Evolutionary conservation across 768 basidiomycete genomes (phyloP), one percentile per base, ranked within the genome.

Genomic region (Artomyces pyxidatus): DNA sequence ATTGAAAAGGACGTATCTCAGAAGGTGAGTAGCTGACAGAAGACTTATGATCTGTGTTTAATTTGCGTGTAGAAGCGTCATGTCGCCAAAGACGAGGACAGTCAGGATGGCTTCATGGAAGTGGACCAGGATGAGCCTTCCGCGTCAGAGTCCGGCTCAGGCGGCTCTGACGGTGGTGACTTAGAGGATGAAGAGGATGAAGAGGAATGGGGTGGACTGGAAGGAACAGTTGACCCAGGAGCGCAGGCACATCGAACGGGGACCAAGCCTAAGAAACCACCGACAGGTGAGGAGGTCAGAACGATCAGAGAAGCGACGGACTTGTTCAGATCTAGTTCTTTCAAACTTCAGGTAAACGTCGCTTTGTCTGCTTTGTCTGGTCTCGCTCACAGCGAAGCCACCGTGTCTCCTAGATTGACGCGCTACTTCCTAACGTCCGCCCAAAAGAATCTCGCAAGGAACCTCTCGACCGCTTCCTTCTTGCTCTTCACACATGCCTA

Each of bases 261-360:
- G 17, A 49, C 50, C 6, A 57, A 51, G 17, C 30, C 44, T 16
- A 71, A 70, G 43, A 77, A 75, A 54, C 77, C 81, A 3, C 83
- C 84, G 14, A 80, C 79, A 16, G 82, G 83, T 40, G 76, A 79
- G 50, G 87, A 92, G 62, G 68, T 92, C 39, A 72, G 80, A 47
- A 66, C 65, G 6, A 81, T 92, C 53, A 85, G 82, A 59, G 87
- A 88, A 53, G 84, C 85, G 14, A 72, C 75, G 22, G 78, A 88
- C 49, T 69, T 91, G 19, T 90, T 81, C 63, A 74, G 77, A 57
- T 92, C 89, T 0, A 83, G 72, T 47, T 78, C 85, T 2, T 93
- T 94, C 71, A 88, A 89, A 57, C 73, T 94, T 8, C 88, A 93
- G 75, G 87, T 86, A 40, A 10, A 69, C 52, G 10, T 23, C 35